Conservation (phyloP, 2,329 filamentous ascomycete species). For the Cryphonectria japonica region DNA sequence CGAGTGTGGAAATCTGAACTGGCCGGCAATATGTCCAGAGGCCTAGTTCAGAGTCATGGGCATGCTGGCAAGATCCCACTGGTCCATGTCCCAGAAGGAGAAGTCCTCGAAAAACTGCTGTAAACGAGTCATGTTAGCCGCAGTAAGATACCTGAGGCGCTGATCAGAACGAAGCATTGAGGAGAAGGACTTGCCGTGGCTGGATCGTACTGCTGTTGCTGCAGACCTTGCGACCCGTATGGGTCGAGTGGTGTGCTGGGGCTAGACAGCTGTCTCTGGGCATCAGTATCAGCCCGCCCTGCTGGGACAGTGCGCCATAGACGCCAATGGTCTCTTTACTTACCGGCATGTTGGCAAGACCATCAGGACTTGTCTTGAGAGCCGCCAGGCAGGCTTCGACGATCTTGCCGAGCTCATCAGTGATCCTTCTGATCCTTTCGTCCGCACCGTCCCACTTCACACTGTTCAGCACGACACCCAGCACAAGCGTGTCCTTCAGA, state of each 20-base stretch:
- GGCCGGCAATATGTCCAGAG: too few species aligned
- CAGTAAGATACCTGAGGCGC: neutral
- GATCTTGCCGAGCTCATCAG: constrained; percentile 46
- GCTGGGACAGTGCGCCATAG: neutral
- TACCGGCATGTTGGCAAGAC: constrained; percentile 38
- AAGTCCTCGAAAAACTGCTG: constrained; percentile 28
- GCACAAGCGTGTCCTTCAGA: constrained; percentile 53
- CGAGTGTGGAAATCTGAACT: neutral
- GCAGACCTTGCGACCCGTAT: constrained; percentile 16
- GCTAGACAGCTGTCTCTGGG: neutral
- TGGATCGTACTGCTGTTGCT: constrained; percentile 11
- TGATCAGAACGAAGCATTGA: too few species aligned
- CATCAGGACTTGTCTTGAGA: constrained; percentile 47
- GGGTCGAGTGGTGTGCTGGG: constrained; percentile 17
- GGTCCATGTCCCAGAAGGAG: constrained; percentile 43
- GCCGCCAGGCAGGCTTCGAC: constrained; percentile 50
- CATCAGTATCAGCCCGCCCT: neutral
- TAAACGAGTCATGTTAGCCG: constrained; percentile 9
- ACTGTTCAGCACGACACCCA: constrained; percentile 53
- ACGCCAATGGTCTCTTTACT: constrained; percentile 23
- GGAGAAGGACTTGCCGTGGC: constrained; percentile 16
- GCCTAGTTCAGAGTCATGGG: constrained; percentile 18
- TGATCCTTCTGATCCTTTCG: constrained; percentile 47
- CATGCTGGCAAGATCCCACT: constrained; percentile 36
- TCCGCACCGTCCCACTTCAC: constrained; percentile 47